Evolutionary conservation across 2,329 filamentous ascomycete species (phyloP).

Genomic region (Ceratocystis albifundus): DNA sequence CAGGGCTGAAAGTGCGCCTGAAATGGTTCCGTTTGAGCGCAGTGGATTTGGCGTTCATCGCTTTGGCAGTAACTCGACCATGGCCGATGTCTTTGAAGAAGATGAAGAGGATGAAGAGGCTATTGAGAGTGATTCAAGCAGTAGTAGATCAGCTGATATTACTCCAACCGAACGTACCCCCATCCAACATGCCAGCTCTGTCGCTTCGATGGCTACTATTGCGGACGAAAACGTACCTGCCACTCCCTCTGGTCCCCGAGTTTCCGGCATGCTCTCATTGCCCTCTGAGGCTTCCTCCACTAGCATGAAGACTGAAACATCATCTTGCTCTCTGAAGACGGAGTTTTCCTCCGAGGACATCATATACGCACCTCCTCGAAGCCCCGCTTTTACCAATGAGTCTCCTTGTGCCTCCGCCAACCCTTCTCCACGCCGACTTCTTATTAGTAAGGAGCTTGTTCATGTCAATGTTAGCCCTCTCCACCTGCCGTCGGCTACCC

Average conservation of each 20-base stretch:
- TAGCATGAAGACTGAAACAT: slow-evolving; percentile 38
- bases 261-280: slow-evolving; percentile 15
- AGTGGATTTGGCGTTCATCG: slow-evolving; percentile 47
- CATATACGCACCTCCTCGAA: slow-evolving; percentile 33
- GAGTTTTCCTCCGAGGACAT: slow-evolving; percentile 33
- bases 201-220: slow-evolving; percentile 20
- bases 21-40: slow-evolving; percentile 62
- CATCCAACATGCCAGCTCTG: slow-evolving; percentile 20
- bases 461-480: slow-evolving; percentile 42
- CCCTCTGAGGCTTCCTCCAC: slow-evolving; percentile 13
- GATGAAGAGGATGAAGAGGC: slow-evolving; percentile 43
- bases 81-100: slow-evolving; percentile 81
- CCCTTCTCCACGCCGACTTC: slow-evolving; percentile 36
- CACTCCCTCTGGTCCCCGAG: slow-evolving; percentile 21
- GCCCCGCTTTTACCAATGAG: slow-evolving; percentile 24
- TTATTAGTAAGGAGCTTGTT: slow-evolving; percentile 37
- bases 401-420: slow-evolving; percentile 33
- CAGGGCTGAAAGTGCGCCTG: slow-evolving; percentile 68
- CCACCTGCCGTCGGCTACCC: slow-evolving; percentile 35
- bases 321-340: slow-evolving; percentile 38
- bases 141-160: slow-evolving; percentile 21
- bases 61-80: slow-evolving; percentile 56
- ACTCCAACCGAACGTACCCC: slow-evolving; percentile 20
- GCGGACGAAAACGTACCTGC: slow-evolving; percentile 22
- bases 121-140: slow-evolving; percentile 26